Evolutionary conservation across 805 yeast genomes (phyloP), one percentile per base, ranked within the genome.

Genomic region (Suhomyces tanzawaensis): DNA sequence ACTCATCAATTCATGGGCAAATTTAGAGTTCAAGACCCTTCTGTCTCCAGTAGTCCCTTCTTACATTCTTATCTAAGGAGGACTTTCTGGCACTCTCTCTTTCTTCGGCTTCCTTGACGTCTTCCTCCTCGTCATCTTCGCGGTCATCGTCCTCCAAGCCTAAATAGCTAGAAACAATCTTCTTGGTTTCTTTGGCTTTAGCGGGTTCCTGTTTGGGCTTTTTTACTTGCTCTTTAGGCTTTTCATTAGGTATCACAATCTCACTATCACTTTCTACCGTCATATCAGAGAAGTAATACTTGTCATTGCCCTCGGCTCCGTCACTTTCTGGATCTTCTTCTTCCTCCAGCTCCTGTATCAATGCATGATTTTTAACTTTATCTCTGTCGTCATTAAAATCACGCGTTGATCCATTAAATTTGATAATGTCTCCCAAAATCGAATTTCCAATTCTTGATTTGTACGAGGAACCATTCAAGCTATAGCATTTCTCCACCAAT

Each of bases 381-480:
- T 62, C 64, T 58, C 95, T 72, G 41, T 85, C 91, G 60, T 85
- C 93, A 35, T 76, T 78, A 55, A 85, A 85, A 54, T 84, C 88
- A 57, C 95, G 69, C 48, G 74, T 79, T 46, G 77, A 78, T 7
- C 95, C 95, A 42, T 73, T 77, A 54, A 79, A 82, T 51, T 78
- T 81, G 43, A 87, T 84, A 12, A 86, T 82, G 45, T 83, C 85
- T 2, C 95, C 95, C 38, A 88, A 62, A 5, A 88, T 81, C 48
- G 87, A 82, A 58, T 76, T 77, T 0, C 88, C 90, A 5, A 79
- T 49, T 42, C 95, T 65, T 37, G 76, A 72, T 50, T 77, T 82
- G 52, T 81, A 83, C 0, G 85, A 67, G 0, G 87, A 79, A 11
- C 64, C 60, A 49, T 85, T 76, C 61, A 88, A 64, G 31, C 79